Conservation (phyloP, 352 stramenopile species). For the Pythium phragmiticola region DNA sequence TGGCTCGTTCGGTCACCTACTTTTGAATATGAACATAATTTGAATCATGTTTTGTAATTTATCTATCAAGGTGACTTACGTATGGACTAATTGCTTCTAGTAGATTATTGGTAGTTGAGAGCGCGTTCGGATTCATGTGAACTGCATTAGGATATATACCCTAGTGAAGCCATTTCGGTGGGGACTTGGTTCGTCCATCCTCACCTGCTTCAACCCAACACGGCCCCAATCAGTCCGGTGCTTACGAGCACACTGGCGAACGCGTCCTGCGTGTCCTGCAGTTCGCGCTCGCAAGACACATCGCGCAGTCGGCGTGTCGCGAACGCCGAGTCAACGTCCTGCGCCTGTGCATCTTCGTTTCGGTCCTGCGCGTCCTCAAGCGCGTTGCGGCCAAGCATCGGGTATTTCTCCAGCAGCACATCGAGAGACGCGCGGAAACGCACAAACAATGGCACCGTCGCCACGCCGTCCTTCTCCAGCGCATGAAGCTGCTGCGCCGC, state of each 20-base stretch:
- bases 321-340: slow-evolving; percentile 36
- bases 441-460: slow-evolving; percentile 30
- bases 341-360: slow-evolving; percentile 23
- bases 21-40: too few species aligned
- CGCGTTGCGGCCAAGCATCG: slow-evolving; percentile 29
- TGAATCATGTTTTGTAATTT: too few species aligned
- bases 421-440: slow-evolving; percentile 44
- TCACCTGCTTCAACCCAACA: not conserved
- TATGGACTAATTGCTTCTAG: too few species aligned
- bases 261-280: slow-evolving; percentile 38
- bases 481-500: slow-evolving; percentile 45
- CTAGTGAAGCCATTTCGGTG: not conserved
- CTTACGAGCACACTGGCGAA: slow-evolving; percentile 32
- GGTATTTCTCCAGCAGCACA: slow-evolving; percentile 40
- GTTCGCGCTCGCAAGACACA: slow-evolving; percentile 47
- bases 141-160: too few species aligned
- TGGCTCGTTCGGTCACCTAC: too few species aligned
- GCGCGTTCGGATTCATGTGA: too few species aligned
- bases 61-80: too few species aligned
- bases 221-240: not conserved
- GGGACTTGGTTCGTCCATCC: not conserved
- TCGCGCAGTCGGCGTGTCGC: slow-evolving; percentile 15
- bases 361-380: slow-evolving; percentile 50
- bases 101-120: too few species aligned
- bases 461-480: slow-evolving; percentile 35